Base-by-base conservation (phyloP, 2,329 filamentous ascomycete genomes). In the Fusarium sp. region DNA sequence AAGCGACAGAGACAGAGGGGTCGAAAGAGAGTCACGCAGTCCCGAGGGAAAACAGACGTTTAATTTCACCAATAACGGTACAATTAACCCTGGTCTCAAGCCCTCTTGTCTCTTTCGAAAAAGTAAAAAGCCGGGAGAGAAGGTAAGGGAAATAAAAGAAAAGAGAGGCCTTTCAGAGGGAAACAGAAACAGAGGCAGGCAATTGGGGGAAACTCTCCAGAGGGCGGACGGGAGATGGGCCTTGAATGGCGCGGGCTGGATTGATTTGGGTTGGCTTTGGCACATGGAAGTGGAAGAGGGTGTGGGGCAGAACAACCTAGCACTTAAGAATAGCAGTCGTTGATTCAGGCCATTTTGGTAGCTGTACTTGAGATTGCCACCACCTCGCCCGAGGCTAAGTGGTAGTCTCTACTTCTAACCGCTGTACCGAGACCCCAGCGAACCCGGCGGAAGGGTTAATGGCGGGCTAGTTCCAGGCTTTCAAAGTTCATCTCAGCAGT, bases 311-410 rank as follows among this genome's bases (percentile, higher is more conserved):
- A 17, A 52, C 43, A 45, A 51, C 31, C 53, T 54, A 65, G 59
- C 66, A 68, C 58, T 58, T 64, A 58, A 64, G 61, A 59, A 64
- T 65, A 53, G 36, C 61, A 66, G 34, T 51, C 31, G 53, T 65
- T 7, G 46, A 65, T 66, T 60, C 61, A 60, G 46, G 31, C 33
- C 24, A 22, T 20, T 31, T 14, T 22, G 26, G 57, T 63, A 63
- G 20, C 9, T 24, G n/a, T 66, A 66, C 44, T 7, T 24, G 13
- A 13, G 7, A 13, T 24, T 2, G 2, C 1, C 5, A 13, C 1
- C 5, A 1, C 1, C 3, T 1, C 7, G 15, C 10, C 6, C 10
- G 3, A 34, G n/a, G 43, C 45, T 18, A 18, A 18, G 13, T 26
- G 24, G 63, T 66, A 40, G 43, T 10, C 15, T 28, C 28, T 69